Evolutionary conservation across 139 green algal species (phyloP).

Genomic region (Chlorella vulgaris): DNA sequence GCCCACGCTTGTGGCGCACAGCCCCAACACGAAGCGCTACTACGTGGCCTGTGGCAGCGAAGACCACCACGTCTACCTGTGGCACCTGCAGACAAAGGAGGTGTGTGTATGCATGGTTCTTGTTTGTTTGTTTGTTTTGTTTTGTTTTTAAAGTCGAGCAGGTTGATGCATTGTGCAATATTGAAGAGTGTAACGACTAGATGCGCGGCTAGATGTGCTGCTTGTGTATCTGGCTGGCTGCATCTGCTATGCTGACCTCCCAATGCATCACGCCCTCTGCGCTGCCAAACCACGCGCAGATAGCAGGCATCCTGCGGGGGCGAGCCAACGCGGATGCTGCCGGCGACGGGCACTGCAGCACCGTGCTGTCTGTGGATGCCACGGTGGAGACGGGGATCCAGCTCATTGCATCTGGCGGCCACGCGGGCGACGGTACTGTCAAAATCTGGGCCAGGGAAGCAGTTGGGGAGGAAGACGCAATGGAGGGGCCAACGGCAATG

Average conservation of each 20-base stretch:
- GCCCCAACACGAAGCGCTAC: conserved; percentile 23
- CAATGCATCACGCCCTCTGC: not conserved
- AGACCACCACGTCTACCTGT: conserved; percentile 81
- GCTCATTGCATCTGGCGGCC: conserved; percentile 52
- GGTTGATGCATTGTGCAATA: not conserved
- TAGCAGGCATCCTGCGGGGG: conserved; percentile 47
- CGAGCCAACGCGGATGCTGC: conserved; percentile 22
- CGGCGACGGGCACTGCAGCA: conserved; percentile 59
- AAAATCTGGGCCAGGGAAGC: conserved; percentile 77
- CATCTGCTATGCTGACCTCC: too few species aligned
- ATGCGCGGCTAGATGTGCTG: too few species aligned
- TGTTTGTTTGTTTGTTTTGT: not conserved
- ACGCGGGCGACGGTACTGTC: conserved; percentile 65
- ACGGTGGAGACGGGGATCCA: not conserved
- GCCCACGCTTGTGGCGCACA: conserved; percentile 48
- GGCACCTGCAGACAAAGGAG: conserved; percentile 70
- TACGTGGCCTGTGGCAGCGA: conserved; percentile 86
- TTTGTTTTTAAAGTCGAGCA: not conserved
- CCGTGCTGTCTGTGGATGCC: conserved; percentile 38
- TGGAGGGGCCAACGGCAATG: not conserved
- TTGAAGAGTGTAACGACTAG: too few species aligned
- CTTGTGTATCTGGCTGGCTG: not conserved
- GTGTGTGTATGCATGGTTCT: not conserved
- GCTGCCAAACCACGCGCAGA: conserved; percentile 5
- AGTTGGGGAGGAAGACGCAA: not conserved